These are phyloP conservation scores for barrel medic (Medicago truncatula) DNA, from an alignment of 306 rosid species.

Conservation along the genomic window MtrunA17r5.0-ANR NC_053049.1:44298001-44298500, in stretches of 20 bases:
- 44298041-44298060: background rate
- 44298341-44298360: background rate
- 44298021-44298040: background rate
- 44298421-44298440: too few species aligned
- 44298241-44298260: background rate
- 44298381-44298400: too few species aligned
- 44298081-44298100: background rate
- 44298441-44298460: too few species aligned
- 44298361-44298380: background rate
- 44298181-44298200: background rate
- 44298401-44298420: too few species aligned
- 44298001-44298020: too few species aligned
- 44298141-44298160: background rate
- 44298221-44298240: background rate
- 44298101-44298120: background rate
- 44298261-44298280: background rate
- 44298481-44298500: too few species aligned
- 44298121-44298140: background rate
- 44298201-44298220: background rate
- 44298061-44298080: background rate
- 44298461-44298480: too few species aligned
- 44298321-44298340: background rate
- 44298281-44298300: background rate
- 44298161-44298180: background rate
- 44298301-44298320: background rate